Evolutionary conservation across 2,329 filamentous ascomycete species (phyloP).

Genomic region (Fusarium multiceps): DNA sequence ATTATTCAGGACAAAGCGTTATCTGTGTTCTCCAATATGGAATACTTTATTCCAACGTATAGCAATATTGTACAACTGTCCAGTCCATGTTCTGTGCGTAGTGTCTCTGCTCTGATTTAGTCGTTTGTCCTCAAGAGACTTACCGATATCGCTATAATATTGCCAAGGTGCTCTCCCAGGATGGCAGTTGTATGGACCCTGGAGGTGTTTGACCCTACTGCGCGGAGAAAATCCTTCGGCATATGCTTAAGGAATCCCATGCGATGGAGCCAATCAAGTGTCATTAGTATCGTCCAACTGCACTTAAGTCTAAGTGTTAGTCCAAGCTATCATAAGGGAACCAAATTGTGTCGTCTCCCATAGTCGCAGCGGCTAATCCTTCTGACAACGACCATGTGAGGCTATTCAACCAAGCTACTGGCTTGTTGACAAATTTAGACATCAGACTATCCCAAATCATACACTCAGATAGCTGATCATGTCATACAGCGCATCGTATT

Average conservation of each 20-base stretch:
- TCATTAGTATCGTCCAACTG: too few relatives aligned
- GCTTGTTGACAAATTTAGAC: slow-evolving; percentile 68
- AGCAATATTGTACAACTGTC: too few relatives aligned
- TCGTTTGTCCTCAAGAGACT: neutral
- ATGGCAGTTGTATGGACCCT: neutral
- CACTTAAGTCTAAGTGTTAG: too few relatives aligned
- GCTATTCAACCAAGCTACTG: neutral
- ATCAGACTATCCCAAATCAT: neutral
- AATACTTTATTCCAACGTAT: neutral
- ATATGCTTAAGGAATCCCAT: neutral
- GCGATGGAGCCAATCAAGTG: neutral
- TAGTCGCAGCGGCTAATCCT: neutral
- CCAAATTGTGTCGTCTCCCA: accelerated
- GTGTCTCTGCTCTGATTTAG: neutral
- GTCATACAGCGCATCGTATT: slow-evolving; percentile 69
- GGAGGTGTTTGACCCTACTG: neutral
- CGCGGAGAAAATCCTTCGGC: neutral
- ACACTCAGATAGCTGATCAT: neutral
- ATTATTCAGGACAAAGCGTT: slow-evolving; percentile 23
- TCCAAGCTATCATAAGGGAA: neutral
- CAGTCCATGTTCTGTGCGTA: accelerated
- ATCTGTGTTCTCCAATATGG: slow-evolving; percentile 11
- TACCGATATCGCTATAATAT: neutral
- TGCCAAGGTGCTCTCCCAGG: neutral
- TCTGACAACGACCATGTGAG: neutral